Percentiles rank a stretch among this genome's conserved stretches.
Evolutionary conservation across 108 stramenopile species (phyloP).

Genomic region (Pseudonitzschia pungens): DNA sequence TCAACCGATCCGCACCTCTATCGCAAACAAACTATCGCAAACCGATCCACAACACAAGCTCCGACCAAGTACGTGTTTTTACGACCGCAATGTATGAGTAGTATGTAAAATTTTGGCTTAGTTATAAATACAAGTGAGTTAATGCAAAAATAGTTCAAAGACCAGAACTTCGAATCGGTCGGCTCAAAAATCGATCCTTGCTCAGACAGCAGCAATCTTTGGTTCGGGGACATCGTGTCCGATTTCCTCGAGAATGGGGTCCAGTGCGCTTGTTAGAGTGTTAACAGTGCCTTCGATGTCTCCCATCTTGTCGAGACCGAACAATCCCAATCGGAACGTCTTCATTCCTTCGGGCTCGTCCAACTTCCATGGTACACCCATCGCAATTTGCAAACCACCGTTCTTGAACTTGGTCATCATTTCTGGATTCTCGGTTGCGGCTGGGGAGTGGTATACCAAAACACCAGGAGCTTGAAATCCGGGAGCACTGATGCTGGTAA

Average conservation of each 20-base stretch:
- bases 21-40: no score
- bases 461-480: conserved; percentile 91
- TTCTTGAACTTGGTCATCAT: conserved; percentile 89
- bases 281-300: conserved; percentile 73
- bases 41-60: no score
- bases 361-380: conserved; percentile 92
- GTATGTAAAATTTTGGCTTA: neutral
- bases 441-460: conserved; percentile 82
- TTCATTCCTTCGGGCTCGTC: conserved; percentile 88
- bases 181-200: neutral
- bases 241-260: conserved; percentile 64
- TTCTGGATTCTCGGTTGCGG: conserved; percentile 74
- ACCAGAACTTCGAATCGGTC: neutral
- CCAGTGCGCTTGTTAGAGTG: conserved; percentile 72
- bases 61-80: no score
- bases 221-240: conserved; percentile 38
- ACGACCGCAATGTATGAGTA: neutral
- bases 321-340: conserved; percentile 90
- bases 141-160: neutral
- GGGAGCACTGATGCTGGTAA: conserved; percentile 82
- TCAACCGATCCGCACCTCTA: no score
- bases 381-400: conserved; percentile 90
- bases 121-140: neutral
- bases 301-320: conserved; percentile 91
- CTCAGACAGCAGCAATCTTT: neutral